Percentiles rank a stretch among this genome's conserved stretches.
Evolutionary conservation across 192 early-diverging fungal genomes (phyloP).

Genomic region (Backusella luteola): DNA sequence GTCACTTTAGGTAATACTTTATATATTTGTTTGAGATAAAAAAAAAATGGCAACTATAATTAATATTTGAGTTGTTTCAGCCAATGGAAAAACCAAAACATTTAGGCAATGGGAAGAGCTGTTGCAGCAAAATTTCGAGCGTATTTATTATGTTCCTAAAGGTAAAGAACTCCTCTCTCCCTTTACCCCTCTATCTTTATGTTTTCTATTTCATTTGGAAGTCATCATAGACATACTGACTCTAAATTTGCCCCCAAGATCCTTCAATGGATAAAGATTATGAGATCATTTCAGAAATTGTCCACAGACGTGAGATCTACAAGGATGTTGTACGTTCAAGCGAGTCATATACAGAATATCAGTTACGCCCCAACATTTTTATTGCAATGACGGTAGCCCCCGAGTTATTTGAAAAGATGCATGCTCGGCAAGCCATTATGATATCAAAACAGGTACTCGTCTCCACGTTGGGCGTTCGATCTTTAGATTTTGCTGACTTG

Average conservation of each 20-base stretch:
- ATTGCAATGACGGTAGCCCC: slow-evolving; percentile 94
- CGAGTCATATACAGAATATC: slow-evolving; percentile 80
- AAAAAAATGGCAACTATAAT: background rate
- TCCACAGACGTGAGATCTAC: slow-evolving; percentile 91
- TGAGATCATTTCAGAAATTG: slow-evolving; percentile 54
- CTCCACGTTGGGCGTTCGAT: slow-evolving; percentile 90
- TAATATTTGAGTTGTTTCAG: background rate
- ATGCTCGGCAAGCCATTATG: slow-evolving; percentile 68
- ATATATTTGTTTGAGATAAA: background rate
- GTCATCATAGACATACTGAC: background rate
- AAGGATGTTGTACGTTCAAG: slow-evolving; percentile 81
- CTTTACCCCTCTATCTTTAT: background rate
- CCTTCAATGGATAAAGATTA: slow-evolving; percentile 59
- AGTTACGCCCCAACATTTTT: slow-evolving; percentile 88
- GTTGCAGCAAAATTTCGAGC: slow-evolving; percentile 82
- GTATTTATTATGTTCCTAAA: slow-evolving; percentile 83
- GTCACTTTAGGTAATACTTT: slow-evolving; percentile 29
- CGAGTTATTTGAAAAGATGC: slow-evolving; percentile 83
- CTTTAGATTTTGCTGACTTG: slow-evolving; percentile 90
- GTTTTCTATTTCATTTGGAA: background rate
- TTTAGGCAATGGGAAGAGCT: slow-evolving; percentile 79
- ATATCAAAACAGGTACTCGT: slow-evolving; percentile 65
- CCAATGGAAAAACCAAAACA: slow-evolving; percentile 43
- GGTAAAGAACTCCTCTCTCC: slow-evolving; percentile 35
- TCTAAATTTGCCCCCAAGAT: slow-evolving; percentile 40